phyloP scores from a whole-genome alignment of 768 basidiomycete genomes.

The Lanmaoa pseudosensibilis region DNA sequence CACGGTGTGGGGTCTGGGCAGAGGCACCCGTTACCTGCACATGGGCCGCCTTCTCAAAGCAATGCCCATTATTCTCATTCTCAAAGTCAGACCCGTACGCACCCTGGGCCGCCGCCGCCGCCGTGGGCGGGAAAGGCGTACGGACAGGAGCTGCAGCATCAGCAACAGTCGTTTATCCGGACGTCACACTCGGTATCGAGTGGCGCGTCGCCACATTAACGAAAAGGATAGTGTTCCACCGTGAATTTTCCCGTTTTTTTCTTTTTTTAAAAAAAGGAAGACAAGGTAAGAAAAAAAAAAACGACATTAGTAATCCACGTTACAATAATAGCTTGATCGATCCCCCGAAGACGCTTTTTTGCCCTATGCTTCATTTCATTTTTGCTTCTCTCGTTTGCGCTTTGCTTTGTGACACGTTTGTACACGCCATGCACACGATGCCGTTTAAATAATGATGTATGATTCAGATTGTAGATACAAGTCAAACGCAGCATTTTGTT shows the following conservation, averaged over 20 bases:
- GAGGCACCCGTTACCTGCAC: constrained; percentile 8
- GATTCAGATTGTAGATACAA: neutral
- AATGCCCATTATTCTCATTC: constrained; percentile 11
- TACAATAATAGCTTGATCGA: neutral
- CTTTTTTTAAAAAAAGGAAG: neutral
- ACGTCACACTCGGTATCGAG: constrained; percentile 44
- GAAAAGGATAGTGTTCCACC: neutral
- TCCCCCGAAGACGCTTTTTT: neutral
- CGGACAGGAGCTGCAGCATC: constrained; percentile 27
- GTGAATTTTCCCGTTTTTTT: constrained; percentile 4
- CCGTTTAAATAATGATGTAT: neutral
- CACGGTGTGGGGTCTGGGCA: constrained; percentile 13
- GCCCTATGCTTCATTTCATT: neutral
- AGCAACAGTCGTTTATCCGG: constrained; percentile 50
- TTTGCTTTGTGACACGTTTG: neutral
- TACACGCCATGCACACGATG: neutral
- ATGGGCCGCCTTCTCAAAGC: constrained; percentile 4
- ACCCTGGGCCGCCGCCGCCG: constrained; percentile 25
- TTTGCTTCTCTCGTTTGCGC: neutral
- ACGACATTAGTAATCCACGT: neutral
- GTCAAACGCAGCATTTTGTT: too few relatives aligned
- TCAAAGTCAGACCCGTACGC: constrained; percentile 9
- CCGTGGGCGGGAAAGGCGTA: constrained; percentile 28
- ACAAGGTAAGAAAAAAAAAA: neutral
- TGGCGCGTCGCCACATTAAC: constrained; percentile 33